Percentiles rank a stretch among this genome's conserved stretches.
These are phyloP conservation scores for Isoetes taiwanensis DNA, from an alignment of 75 land plant species.

Conservation along the genomic window DNA sequence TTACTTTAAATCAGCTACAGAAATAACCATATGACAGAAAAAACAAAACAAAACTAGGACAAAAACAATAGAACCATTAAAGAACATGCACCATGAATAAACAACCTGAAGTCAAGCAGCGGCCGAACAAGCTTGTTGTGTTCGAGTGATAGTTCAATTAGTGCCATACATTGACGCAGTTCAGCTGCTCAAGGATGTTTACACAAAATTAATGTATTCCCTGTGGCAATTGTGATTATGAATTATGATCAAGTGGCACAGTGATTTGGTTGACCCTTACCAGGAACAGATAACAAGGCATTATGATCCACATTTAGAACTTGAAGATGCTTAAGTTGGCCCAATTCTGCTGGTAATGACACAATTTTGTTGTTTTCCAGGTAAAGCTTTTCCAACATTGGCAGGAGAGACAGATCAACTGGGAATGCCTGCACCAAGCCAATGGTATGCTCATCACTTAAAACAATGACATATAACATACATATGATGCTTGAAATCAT, in stretches of 20 bases:
- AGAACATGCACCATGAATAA: not conserved
- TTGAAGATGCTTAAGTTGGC: conserved; percentile 66
- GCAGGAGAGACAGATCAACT: conserved; percentile 53
- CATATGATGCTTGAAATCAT: not conserved
- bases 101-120: conserved; percentile 92
- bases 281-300: conserved; percentile 81
- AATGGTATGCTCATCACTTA: not conserved
- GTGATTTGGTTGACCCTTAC: conserved; percentile 25
- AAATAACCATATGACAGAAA: not conserved
- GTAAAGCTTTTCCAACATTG: conserved; percentile 61
- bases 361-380: conserved; percentile 81
- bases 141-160: conserved; percentile 88
- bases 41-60: not conserved
- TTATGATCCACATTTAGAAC: conserved; percentile 82
- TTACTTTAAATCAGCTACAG: not conserved
- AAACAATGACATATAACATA: not conserved
- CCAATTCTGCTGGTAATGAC: conserved; percentile 70
- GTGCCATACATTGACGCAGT: conserved; percentile 61
- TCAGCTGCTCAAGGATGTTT: conserved; percentile 54
- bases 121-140: conserved; percentile 93
- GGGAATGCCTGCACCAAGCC: conserved; percentile 47
- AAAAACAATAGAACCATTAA: conserved; percentile 24
- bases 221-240: no score
- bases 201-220: no score
- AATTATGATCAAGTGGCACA: not conserved